Evolutionary conservation across 768 basidiomycete genomes (phyloP).

Genomic region (Hemileccinum impolitum): DNA sequence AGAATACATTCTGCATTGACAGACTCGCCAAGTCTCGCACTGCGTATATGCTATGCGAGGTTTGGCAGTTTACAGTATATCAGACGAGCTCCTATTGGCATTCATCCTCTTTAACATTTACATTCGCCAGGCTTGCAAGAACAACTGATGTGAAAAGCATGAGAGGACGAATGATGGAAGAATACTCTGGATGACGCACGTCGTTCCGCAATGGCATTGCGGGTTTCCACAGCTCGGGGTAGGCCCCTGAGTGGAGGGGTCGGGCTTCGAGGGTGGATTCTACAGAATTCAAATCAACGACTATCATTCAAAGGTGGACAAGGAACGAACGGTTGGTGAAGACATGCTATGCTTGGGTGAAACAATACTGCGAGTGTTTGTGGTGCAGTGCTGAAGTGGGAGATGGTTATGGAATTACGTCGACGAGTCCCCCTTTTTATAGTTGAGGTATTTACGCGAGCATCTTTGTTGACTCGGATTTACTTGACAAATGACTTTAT

Average conservation of each 20-base stretch:
- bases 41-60: too few species aligned
- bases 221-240: constrained; percentile 18
- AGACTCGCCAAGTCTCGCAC: too few species aligned
- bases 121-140: constrained; percentile 16
- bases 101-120: constrained; percentile 4
- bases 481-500: background rate
- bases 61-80: too few species aligned
- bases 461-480: background rate
- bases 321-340: constrained; percentile 2
- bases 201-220: constrained; percentile 14
- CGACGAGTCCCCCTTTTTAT: background rate
- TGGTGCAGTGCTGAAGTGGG: too few species aligned
- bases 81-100: too few species aligned
- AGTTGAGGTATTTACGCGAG: constrained; percentile 5
- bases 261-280: constrained; percentile 5
- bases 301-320: background rate
- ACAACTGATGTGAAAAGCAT: constrained; percentile 4
- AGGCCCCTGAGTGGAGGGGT: background rate
- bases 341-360: constrained; percentile 1
- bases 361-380: too few species aligned
- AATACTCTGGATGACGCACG: constrained; percentile 1
- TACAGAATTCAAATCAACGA: background rate
- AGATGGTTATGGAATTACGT: too few species aligned
- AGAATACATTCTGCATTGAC: too few species aligned
- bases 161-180: background rate